Base-by-base conservation (phyloP, 2,329 filamentous ascomycete species). In the Arthrinium phaeospermum region DNA sequence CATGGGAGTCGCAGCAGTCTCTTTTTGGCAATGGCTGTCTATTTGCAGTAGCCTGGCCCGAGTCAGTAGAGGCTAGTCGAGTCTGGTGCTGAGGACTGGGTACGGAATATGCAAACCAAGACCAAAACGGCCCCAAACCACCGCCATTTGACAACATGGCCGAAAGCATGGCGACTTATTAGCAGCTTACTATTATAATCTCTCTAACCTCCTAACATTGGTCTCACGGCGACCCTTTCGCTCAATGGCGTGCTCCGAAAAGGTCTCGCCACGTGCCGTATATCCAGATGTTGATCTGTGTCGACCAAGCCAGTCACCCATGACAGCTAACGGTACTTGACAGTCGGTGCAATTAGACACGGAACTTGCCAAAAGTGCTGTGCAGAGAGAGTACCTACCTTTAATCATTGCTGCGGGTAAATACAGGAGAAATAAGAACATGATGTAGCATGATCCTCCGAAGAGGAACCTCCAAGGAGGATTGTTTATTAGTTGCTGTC, bases 1-100 rank as follows among this genome's bases (percentile, higher is more conserved):
- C 57, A 37, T 64, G 19, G 57, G 19, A 64, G 57, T 64, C 57
- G 30, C 34, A 64, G 57, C 57, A 37, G 30, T 64, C 57, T 64
- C 57, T 64, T 64, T 64, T 64, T 41, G 57, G 57, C 57, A 64
- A 41, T 64, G 30, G 57, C 34, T 64, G 57, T 64, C 57, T 64
- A 64, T 64, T 64, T 64, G 57, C 34, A 64, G 57, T 41, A 61
- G 30, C 19, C 22, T 41, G 30, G 30, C 10, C 57, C 57, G 57
- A 64, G 34, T 64, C 34, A 64, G 27, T 41, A 34, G 34, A 14
- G 22, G 34, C 12, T 64, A 41, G 57, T 41, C 19, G 57, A 64
- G 57, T 64, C 34, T 41, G 14, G 14, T 22, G 37, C 16, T 37
- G 7, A 6, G 53, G 41, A 64, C 57, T n/a, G 30, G 57, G 57